Base-by-base conservation (phyloP, 2,329 filamentous ascomycete genomes). In the Fusarium cyanostomum region DNA sequence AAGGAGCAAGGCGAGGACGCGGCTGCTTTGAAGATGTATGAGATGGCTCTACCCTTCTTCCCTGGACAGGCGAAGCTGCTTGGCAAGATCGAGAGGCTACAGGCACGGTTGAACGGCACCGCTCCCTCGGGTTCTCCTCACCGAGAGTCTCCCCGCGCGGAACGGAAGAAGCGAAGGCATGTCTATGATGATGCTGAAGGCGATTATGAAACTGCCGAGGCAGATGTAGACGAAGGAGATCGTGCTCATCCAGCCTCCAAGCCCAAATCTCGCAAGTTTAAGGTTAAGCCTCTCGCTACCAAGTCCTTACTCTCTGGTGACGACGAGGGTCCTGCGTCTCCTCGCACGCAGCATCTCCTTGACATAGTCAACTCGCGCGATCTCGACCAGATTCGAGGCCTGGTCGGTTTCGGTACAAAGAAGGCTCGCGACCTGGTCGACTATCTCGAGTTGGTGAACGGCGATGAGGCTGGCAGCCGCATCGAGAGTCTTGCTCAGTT, bases 21-120 rank as follows among this genome's bases (percentile, higher is more conserved):
- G 4, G 91, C 86, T 30, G 92, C 94, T 0, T 78, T 98, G 58
- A 88, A 87, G 68, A 94, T 95, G 87, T 97, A 96, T 72, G 89
- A 94, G 74, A 81, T 92, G 64, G 94, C 94, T 0, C 78, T 92
- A 49, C 90, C 92, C 0, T 95, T 87, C 76, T 98, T 98, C 69
- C 94, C 94, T 0, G 89, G 88, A 1, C 95, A 97, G 73, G 84
- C 87, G 44, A 97, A 94, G 77, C 81, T 93, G 28, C 68, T 89
- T 28, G 82, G 85, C 71, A 91, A 92, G 79, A 92, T 92, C 63
- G 83, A 87, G 46, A 83, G 84, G 63, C 72, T 92, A 53, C 81
- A 81, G 67, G 77, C 80, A 1, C 83, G 86, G 65, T 74, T 91
- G 53, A 74, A 51, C 9, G 64, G 77, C 10, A 42, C 72, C 16